Evolutionary conservation across 345 rosid genomes (phyloP).

Genomic region (Clausena lansium): DNA sequence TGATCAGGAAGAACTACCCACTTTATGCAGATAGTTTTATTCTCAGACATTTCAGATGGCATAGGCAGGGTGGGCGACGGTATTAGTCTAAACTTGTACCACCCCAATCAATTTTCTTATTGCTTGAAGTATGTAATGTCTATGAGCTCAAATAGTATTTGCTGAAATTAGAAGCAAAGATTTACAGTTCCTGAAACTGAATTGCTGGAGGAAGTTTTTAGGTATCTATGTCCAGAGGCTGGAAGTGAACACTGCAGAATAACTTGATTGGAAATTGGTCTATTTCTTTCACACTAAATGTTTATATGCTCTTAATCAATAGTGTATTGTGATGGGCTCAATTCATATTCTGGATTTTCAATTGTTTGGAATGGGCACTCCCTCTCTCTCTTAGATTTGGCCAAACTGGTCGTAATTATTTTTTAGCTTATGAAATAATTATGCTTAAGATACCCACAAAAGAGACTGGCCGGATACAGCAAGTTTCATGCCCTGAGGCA

Average conservation of each 20-base stretch:
- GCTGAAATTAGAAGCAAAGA: background rate
- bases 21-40: conserved; percentile 87
- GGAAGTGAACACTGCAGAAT: background rate
- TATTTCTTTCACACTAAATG: background rate
- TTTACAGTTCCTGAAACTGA: background rate
- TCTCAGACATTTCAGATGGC: conserved; percentile 76
- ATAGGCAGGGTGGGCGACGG: conserved; percentile 45
- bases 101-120: background rate
- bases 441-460: background rate
- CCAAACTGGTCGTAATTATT: background rate
- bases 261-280: background rate
- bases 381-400: background rate
- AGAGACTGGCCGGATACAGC: background rate
- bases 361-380: background rate
- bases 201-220: background rate
- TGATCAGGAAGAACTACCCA: conserved; percentile 89
- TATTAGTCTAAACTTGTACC: conserved; percentile 26
- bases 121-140: conserved; percentile 7
- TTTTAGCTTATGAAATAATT: background rate
- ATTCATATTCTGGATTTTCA: background rate
- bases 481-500: background rate
- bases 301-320: background rate
- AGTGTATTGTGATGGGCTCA: background rate
- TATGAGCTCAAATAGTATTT: conserved; percentile 13
- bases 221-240: background rate